phyloP scores from a whole-genome alignment of 306 rosid species.

The Calophaca sinica region DNA sequence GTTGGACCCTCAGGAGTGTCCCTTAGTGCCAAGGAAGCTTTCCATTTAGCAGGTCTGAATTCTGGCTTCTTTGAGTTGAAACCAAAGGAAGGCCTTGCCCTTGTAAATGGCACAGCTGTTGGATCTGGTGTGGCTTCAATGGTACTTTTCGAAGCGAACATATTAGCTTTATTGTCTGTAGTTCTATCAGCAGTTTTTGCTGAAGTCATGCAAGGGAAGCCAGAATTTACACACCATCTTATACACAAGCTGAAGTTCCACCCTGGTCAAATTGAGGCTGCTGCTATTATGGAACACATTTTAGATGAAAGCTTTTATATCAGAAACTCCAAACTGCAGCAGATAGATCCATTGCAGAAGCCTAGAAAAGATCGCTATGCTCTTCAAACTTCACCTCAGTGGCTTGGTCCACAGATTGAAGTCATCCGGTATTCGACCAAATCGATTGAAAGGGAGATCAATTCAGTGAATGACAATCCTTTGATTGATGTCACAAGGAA shows the following conservation, averaged over 20 bases:
- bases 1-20: constrained; percentile 52
- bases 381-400: constrained; percentile 61
- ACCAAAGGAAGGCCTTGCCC: constrained; percentile 39
- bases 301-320: constrained; percentile 57
- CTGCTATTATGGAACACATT: constrained; percentile 59
- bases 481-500: constrained; percentile 50
- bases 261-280: constrained; percentile 61
- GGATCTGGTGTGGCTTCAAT: constrained; percentile 55
- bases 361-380: constrained; percentile 60
- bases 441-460: constrained; percentile 59
- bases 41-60: constrained; percentile 48
- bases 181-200: constrained; percentile 55
- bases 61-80: constrained; percentile 51
- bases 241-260: constrained; percentile 58
- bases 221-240: constrained; percentile 54
- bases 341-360: constrained; percentile 53
- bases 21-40: constrained; percentile 52
- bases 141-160: constrained; percentile 57
- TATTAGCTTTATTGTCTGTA: constrained; percentile 51
- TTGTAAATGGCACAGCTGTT: constrained; percentile 57
- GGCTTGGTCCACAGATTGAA: constrained; percentile 65
- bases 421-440: constrained; percentile 52
- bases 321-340: constrained; percentile 37
- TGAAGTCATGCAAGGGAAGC: constrained; percentile 57
- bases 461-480: constrained; percentile 62